Conservation (phyloP, 1,284 basidiomycete species). For the Sanghuangporus baumii region DNA sequence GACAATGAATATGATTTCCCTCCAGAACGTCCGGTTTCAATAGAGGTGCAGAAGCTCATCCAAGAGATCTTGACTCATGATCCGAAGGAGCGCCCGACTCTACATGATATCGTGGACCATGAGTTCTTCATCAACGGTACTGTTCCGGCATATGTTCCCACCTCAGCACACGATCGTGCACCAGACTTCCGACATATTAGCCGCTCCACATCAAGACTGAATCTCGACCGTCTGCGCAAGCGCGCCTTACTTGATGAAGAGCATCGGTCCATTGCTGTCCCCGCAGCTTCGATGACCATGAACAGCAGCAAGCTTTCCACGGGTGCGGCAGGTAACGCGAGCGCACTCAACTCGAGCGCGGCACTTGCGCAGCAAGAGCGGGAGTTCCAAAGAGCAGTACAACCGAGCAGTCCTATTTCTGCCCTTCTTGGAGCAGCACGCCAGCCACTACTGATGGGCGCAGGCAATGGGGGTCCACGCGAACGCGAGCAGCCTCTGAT, state of each 20-base stretch:
- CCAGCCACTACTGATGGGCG: conserved; percentile 80
- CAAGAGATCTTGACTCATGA: conserved; percentile 82
- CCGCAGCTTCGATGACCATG: conserved; percentile 25
- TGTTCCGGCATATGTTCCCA: conserved; percentile 78
- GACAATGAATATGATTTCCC: conserved; percentile 96
- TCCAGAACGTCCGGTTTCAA: conserved; percentile 64
- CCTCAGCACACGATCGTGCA: conserved; percentile 64
- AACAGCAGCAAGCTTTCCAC: conserved; percentile 17
- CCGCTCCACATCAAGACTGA: conserved; percentile 55
- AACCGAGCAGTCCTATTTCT: conserved; percentile 92
- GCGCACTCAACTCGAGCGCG: conserved; percentile 33
- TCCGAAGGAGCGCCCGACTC: conserved; percentile 74
- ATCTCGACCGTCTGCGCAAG: conserved; percentile 63
- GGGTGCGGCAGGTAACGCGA: conserved; percentile 21
- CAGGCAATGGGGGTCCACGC: conserved; percentile 26
- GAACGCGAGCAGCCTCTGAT: conserved; percentile 48
- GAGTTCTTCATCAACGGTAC: conserved; percentile 81
- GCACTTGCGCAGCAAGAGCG: conserved; percentile 85
- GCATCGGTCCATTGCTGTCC: conserved; percentile 35
- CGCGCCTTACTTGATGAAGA: conserved; percentile 59
- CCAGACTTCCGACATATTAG: conserved; percentile 76
- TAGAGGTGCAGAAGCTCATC: conserved; percentile 75
- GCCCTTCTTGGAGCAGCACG: conserved; percentile 85
- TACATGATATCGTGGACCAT: conserved; percentile 84
- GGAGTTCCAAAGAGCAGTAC: conserved; percentile 93